Evolutionary conservation across 768 basidiomycete species (phyloP).

Genomic region (Mycena belliarum): DNA sequence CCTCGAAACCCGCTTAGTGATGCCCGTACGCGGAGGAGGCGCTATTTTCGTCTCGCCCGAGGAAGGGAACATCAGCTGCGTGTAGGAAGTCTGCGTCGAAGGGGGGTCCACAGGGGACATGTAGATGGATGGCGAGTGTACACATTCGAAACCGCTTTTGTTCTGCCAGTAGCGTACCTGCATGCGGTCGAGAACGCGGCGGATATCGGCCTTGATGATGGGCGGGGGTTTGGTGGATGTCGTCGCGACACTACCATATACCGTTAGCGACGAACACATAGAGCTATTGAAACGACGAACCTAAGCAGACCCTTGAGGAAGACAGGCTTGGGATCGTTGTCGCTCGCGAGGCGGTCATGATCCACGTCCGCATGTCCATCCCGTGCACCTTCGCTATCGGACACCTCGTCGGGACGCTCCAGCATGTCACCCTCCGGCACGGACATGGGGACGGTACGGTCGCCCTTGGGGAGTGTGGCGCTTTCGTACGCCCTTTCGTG

Average conservation of each 20-base stretch:
- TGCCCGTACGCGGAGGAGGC: slow-evolving; percentile 40
- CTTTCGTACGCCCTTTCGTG: slow-evolving; percentile 55
- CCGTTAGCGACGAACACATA: slow-evolving; percentile 4
- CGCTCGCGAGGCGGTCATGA: slow-evolving; percentile 46
- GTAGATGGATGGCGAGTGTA: slow-evolving; percentile 93
- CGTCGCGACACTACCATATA: slow-evolving; percentile 73
- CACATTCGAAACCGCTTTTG: slow-evolving; percentile 92
- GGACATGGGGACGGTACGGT: slow-evolving; percentile 51
- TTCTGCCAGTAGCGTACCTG: slow-evolving; percentile 93
- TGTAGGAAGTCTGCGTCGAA: slow-evolving; percentile 28
- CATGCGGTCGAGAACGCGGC: slow-evolving; percentile 87
- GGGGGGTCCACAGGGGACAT: slow-evolving; percentile 65
- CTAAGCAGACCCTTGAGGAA: slow-evolving; percentile 97
- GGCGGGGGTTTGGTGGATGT: slow-evolving; percentile 88
- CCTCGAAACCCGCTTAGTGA: slow-evolving; percentile 78
- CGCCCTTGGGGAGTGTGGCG: slow-evolving; percentile 35
- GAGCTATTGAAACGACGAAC: slow-evolving; percentile 38
- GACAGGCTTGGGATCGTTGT: slow-evolving; percentile 88
- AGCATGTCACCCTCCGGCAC: slow-evolving; percentile 39
- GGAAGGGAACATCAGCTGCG: slow-evolving; percentile 45
- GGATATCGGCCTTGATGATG: slow-evolving; percentile 82
- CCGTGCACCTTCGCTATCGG: slow-evolving; percentile 38
- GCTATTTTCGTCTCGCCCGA: slow-evolving; percentile 46
- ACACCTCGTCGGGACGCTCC: slow-evolving; percentile 27
- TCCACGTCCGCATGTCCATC: slow-evolving; percentile 40